Evolutionary conservation across 202 grass and related monocot species (phyloP), one percentile per base, ranked within the genome.

Genomic region (Schoenoplectus triqueter): DNA sequence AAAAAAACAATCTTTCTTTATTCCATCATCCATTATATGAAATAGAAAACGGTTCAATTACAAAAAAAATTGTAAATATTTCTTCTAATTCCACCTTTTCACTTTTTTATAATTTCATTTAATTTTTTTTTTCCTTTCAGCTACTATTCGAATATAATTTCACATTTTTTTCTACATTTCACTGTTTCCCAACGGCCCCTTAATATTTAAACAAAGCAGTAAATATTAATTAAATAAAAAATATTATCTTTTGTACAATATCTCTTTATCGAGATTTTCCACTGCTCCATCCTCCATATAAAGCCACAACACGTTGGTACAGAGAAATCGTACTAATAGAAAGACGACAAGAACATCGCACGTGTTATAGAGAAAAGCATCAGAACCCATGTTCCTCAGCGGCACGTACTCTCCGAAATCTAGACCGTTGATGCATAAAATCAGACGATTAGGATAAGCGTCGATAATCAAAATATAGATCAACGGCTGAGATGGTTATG

Each of bases 261-360:
- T 18, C n/a, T 5, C 5, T 62, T 62, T 15, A 6, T 1, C 15
- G n/a, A 18, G 5, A 62, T 17, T 62, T 62, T 62, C 0, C n/a
- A 62, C 59, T 62, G 59, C 57, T 19, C 59, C n/a, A 62, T 31
- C 31, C 31, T 31, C 1, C 13, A 49, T 7, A 52, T 7, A 52
- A 10, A 7, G 50, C 50, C 50, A 52, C 50, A 52, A 9, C 50
- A 52, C 7, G 6, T 10, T 52, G 50, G 50, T 62, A 3, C 59
- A 18, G 59, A 62, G 5, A 62, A 62, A 62, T 19, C 59, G 59
- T 19, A 62, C 59, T 18, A n/a, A 18, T 18, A n/a, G 4, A 59
- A 40, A 41, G 21, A 63, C 41, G 59, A 64, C 78, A 81, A 46
- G 10, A 47, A 64, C 9, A 62, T 9, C 7, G 78, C 78, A 81